Evolutionary conservation across 1,284 basidiomycete genomes (phyloP), one percentile per base, ranked within the genome.

Genomic region (Leccinum pachyderme): DNA sequence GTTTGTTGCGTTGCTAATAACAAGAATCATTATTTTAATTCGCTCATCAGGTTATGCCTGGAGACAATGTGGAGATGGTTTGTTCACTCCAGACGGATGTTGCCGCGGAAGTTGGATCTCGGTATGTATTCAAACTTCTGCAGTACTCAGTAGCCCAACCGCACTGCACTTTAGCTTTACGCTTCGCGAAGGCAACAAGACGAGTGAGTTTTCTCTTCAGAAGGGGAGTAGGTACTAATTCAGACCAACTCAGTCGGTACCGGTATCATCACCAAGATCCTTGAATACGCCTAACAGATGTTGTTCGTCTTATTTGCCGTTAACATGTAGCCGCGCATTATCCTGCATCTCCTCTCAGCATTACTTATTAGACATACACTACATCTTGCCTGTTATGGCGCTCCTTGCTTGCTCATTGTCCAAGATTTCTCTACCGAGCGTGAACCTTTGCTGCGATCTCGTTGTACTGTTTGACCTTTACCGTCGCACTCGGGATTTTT

Each of bases 61-160:
- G 97, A 66, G 97, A 99, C 79, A 97, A 97, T 68, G 88, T 99
- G 57, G 95, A 98, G 75, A 89, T 99, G 79, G 79, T 92, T 55
- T 93, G 91, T 66, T 81, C 87, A 47, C 83, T 99, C 44, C 81
- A 89, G 31, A 87, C 91, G 71, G 93, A 98, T 72, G 87, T 98
- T 61, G 95, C 95, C 43, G 84, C 94, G 55, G 96, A 99, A 76
- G 81, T 86, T 62, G 95, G 96, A 58, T 90, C 91, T 63, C 87
- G 95, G 78, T 86, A 65, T 61, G 83, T 72, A 50, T 29, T 47
- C 5, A 25, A 31, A 4, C 35, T 33, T 32, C 50, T 18, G 8
- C 28, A 29, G 44, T n/a, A 22, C 13, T 27, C 1, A 39, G 29
- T 48, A 2, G 9, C 51, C 53, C 52, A 22, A 56, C 27, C 57